Base-by-base conservation (phyloP, 2,329 filamentous ascomycete genomes). In the Tolypocladium amazonense region DNA sequence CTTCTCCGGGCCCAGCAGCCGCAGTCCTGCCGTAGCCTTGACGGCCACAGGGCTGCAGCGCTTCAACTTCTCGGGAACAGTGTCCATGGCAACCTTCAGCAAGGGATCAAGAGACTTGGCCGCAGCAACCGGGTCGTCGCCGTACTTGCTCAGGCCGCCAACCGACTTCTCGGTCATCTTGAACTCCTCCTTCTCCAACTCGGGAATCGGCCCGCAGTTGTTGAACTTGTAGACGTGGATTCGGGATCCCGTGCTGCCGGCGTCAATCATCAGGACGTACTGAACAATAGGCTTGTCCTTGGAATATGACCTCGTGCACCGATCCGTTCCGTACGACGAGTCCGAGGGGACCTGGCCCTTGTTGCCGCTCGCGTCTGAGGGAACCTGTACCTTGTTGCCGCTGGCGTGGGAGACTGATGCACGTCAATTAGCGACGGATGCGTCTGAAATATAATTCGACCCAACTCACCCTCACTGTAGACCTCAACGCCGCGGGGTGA, bases 191-290 rank as follows among this genome's bases (percentile, higher is more conserved):
- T 86, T 80, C 77, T 99, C 94, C 57, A 99, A 84, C 76, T 97
- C 92, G 33, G 94, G 94, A n/a, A 92, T 92, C 9, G 90, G 78
- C 15, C 92, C 94, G 77, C 93, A 99, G 79, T 97, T 97, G 81
- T 97, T 97, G 84, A 97, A 99, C 72, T 92, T 90, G 82, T 97
- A 99, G 61, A 97, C 92, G 78, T 99, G 95, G 72, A 99, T 97
- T 68, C 94, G 89, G 62, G 94, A 97, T 62, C 94, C 94, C 59
- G 94, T 97, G 79, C 92, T 97, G 68, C 94, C 94, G 56, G 94
- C 94, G 75, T 99, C 94, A 70, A 99, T 90, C 94, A 99, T 99
- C 70, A 97, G 84, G 62, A 94, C 95, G 78, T 97, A 99, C 73
- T 99, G 94, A 63, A 97, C 88, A 65, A 99, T 85, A 56, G 94